Conservation (phyloP, 768 basidiomycete genomes). For the Calocybe cyanea region DNA sequence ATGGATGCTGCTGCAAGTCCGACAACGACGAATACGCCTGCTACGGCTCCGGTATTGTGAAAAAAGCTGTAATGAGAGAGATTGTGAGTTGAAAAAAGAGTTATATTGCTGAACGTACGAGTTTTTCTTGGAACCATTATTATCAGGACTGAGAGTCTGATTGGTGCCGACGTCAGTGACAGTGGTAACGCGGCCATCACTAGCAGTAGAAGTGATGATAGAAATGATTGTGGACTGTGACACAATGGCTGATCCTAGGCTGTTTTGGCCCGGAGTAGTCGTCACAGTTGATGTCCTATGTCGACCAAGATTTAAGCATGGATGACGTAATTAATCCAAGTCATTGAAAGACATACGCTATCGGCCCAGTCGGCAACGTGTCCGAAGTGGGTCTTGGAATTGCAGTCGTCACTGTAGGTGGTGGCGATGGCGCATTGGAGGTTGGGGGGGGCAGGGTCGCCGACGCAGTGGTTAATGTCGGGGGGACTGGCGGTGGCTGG, state of each 20-base stretch:
- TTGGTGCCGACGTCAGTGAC: slow-evolving; percentile 66
- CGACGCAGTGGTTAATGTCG: slow-evolving; percentile 9
- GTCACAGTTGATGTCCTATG: too few relatives aligned
- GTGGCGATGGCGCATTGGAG: slow-evolving; percentile 14
- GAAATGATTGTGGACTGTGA: slow-evolving; percentile 46
- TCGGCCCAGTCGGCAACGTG: slow-evolving; percentile 10
- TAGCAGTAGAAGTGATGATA: slow-evolving; percentile 49
- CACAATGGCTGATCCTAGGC: neutral
- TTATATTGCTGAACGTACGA: slow-evolving; percentile 40
- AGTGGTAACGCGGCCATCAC: slow-evolving; percentile 50
- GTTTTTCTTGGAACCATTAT: slow-evolving; percentile 33
- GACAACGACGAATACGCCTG: slow-evolving; percentile 87
- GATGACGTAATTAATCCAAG: too few relatives aligned
- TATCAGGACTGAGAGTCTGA: slow-evolving; percentile 61
- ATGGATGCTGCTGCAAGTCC: slow-evolving; percentile 75
- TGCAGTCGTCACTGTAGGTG: slow-evolving; percentile 19
- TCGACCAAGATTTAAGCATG: too few relatives aligned
- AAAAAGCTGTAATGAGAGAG: slow-evolving; percentile 63
- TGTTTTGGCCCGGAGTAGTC: too few relatives aligned
- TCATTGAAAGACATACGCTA: too few relatives aligned
- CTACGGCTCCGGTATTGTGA: slow-evolving; percentile 83
- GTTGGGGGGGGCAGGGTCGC: slow-evolving; percentile 19
- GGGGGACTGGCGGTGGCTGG: slow-evolving; percentile 20
- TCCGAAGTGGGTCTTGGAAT: slow-evolving; percentile 13
- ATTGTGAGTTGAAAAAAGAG: slow-evolving; percentile 5